Percentiles rank a stretch among this genome's conserved stretches.
Evolutionary conservation across 1,139 yeast genomes (phyloP).

Genomic region (Candida tropicalis): DNA sequence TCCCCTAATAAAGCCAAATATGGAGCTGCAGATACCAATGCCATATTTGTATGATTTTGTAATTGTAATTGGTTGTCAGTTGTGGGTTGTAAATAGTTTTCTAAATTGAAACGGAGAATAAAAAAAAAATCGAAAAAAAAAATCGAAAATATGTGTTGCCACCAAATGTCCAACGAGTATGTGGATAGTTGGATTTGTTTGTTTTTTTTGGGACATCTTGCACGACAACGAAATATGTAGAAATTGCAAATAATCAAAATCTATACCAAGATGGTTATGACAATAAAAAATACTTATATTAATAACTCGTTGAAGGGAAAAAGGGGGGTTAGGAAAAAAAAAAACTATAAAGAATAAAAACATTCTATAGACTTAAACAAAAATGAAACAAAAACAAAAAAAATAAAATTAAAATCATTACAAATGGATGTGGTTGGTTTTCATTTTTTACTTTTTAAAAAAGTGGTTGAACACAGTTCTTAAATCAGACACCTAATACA

Average conservation of each 20-base stretch:
- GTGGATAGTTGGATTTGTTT: background rate
- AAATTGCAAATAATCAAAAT: background rate
- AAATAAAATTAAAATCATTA: background rate
- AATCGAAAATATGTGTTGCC: too few species aligned
- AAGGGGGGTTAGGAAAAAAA: too few species aligned
- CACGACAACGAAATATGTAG: background rate
- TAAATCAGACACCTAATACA: constrained; percentile 55
- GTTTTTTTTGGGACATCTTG: background rate
- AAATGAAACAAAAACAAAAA: background rate
- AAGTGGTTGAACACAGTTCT: background rate
- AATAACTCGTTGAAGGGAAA: background rate
- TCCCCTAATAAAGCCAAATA: constrained; percentile 87
- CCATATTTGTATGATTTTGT: constrained; percentile 37
- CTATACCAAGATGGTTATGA: too few species aligned
- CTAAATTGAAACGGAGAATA: background rate
- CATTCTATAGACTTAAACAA: constrained; percentile 5
- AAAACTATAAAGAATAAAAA: background rate
- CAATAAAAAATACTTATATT: constrained; percentile 2
- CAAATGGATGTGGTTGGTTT: too few species aligned
- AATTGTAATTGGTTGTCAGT: background rate
- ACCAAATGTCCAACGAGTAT: constrained; percentile 5
- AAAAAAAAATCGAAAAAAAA: background rate
- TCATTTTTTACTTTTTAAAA: too few species aligned
- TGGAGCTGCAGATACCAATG: constrained; percentile 81
- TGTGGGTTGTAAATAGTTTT: background rate